Conservation (phyloP, 371 early-diverging fungal genomes). For the Syncephalastrum monosporum region DNA sequence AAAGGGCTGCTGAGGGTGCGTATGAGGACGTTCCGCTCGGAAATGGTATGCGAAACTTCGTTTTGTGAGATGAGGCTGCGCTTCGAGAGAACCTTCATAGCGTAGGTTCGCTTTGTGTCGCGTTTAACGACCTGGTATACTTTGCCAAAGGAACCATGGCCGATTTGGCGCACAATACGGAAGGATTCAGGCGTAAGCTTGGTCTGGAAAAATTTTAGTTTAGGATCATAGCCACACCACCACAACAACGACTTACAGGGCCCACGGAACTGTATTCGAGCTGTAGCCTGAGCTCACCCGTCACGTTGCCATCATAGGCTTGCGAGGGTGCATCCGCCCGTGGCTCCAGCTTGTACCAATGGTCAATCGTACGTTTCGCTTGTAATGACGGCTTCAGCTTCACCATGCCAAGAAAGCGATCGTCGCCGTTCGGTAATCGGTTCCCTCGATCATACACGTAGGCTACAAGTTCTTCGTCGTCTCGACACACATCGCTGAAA, state of each 20-base stretch:
- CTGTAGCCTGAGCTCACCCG: slow-evolving; percentile 70
- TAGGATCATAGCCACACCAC: no score
- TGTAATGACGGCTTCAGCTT: slow-evolving; percentile 55
- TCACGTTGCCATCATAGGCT: slow-evolving; percentile 47
- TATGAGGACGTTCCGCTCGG: slow-evolving; percentile 83
- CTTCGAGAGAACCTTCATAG: slow-evolving; percentile 85
- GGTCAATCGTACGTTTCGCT: slow-evolving; percentile 62
- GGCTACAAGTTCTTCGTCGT: slow-evolving; percentile 61
- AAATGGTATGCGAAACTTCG: slow-evolving; percentile 73
- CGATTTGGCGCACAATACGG: slow-evolving; percentile 72
- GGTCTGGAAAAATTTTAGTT: slow-evolving; percentile 3
- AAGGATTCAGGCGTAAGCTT: slow-evolving; percentile 68
- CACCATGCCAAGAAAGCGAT: slow-evolving; percentile 65
- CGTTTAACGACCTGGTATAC: slow-evolving; percentile 79
- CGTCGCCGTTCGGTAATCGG: slow-evolving; percentile 40
- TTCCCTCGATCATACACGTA: slow-evolving; percentile 64
- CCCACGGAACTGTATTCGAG: slow-evolving; percentile 44
- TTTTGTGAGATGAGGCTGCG: slow-evolving; percentile 68
- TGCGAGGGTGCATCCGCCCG: slow-evolving; percentile 24
- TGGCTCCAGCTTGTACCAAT: slow-evolving; percentile 60
- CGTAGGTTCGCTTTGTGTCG: slow-evolving; percentile 74
- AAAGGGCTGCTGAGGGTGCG: slow-evolving; percentile 57
- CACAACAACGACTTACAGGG: slow-evolving; percentile 8
- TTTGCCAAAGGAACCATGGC: slow-evolving; percentile 83
- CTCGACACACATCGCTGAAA: slow-evolving; percentile 61